Evolutionary conservation across 371 early-diverging fungal species (phyloP).

Genomic region (Smittium mucronatum): DNA sequence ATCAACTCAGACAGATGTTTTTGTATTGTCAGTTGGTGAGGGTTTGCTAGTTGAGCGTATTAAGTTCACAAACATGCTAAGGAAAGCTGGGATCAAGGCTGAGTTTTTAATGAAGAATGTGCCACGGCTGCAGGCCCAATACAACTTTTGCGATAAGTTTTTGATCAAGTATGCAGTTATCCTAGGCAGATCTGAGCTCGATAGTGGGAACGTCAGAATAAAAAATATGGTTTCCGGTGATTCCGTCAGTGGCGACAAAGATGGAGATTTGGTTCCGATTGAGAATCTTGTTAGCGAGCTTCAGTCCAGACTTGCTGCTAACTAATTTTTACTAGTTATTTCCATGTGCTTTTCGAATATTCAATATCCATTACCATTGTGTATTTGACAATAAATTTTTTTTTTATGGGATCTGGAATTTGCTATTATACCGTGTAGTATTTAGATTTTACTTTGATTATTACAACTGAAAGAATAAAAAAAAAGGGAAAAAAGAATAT

Average conservation of each 20-base stretch:
- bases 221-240: conserved; percentile 55
- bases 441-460: no score
- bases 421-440: no score
- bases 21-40: conserved; percentile 74
- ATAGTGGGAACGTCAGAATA: conserved; percentile 61
- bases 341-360: no score
- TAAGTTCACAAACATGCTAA: conserved; percentile 67
- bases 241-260: background rate
- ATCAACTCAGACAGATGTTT: conserved; percentile 74
- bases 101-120: conserved; percentile 90
- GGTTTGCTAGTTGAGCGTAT: conserved; percentile 90
- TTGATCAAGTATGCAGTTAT: conserved; percentile 82
- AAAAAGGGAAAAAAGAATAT: no score
- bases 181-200: conserved; percentile 74
- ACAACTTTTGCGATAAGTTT: conserved; percentile 65
- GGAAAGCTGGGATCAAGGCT: conserved; percentile 75
- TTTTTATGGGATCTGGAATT: no score
- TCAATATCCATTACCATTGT: no score
- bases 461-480: no score
- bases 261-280: conserved; percentile 1
- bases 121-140: conserved; percentile 71
- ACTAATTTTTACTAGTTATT: background rate
- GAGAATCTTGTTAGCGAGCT: conserved; percentile 3
- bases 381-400: no score
- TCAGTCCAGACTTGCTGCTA: background rate